Evolutionary conservation across 2,329 filamentous ascomycete species (phyloP).

Genomic region (Aspergillus pseudoterreus): DNA sequence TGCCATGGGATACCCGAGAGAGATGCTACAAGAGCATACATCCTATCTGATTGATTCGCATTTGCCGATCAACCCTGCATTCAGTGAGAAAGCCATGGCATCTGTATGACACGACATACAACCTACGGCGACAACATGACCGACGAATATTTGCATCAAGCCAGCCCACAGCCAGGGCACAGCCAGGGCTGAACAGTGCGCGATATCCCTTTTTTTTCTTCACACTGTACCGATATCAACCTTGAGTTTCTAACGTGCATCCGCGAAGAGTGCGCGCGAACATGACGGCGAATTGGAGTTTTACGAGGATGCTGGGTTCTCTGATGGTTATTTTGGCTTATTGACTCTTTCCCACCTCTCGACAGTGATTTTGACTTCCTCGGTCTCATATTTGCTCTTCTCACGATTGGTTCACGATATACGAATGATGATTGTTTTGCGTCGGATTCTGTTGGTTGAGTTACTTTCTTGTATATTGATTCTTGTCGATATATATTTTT

Average conservation of each 20-base stretch:
- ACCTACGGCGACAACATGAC: neutral
- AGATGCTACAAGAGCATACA: slow-evolving; percentile 8
- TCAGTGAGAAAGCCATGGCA: slow-evolving; percentile 12
- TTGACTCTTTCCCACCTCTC: slow-evolving; percentile 5
- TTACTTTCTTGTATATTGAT: slow-evolving; percentile 25
- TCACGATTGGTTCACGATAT: slow-evolving; percentile 8
- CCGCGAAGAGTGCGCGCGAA: slow-evolving; percentile 7
- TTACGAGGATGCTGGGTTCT: slow-evolving; percentile 6
- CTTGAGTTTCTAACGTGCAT: slow-evolving; percentile 7
- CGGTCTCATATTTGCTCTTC: neutral
- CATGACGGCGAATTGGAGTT: slow-evolving; percentile 24
- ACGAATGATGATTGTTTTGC: slow-evolving; percentile 11
- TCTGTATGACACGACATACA: slow-evolving; percentile 9
- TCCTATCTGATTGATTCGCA: slow-evolving; percentile 20
- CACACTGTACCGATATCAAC: slow-evolving; percentile 21
- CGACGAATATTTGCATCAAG: neutral
- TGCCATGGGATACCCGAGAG: slow-evolving; percentile 8
- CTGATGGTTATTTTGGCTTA: slow-evolving; percentile 14
- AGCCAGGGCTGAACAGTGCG: slow-evolving; percentile 6
- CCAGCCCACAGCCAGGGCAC: neutral
- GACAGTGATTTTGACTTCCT: neutral
- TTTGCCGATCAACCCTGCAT: slow-evolving; percentile 29
- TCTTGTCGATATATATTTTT: slow-evolving; percentile 19
- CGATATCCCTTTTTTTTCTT: slow-evolving; percentile 26
- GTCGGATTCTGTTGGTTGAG: slow-evolving; percentile 7